Percentiles rank a stretch among this genome's conserved stretches.
These are phyloP conservation scores for Erythrophleum fordii DNA, from an alignment of 306 rosid genomes.

Conservation along the genomic window DNA sequence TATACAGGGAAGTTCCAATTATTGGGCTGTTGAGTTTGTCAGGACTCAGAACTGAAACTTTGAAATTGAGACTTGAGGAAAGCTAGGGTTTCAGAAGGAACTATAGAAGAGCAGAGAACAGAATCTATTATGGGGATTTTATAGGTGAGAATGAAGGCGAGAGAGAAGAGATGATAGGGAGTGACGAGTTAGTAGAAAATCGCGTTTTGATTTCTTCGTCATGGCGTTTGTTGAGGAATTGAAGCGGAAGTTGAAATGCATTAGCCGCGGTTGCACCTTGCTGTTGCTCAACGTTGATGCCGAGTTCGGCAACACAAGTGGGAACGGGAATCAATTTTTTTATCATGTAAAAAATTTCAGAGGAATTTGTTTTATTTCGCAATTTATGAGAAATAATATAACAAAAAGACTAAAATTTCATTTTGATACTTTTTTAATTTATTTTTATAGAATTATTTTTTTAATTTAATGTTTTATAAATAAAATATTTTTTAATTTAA, in stretches of 20 bases:
- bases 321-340: not conserved
- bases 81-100: constrained; percentile 42
- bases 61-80: not conserved
- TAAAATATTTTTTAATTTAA: too few relatives aligned
- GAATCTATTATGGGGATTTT: not conserved
- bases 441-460: too few relatives aligned
- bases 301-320: not conserved
- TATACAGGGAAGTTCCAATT: not conserved
- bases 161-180: not conserved
- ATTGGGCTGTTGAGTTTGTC: not conserved
- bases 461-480: too few relatives aligned
- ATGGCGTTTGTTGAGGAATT: not conserved
- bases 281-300: not conserved
- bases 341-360: not conserved
- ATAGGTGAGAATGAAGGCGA: not conserved
- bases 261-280: not conserved
- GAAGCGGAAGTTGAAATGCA: not conserved
- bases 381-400: too few relatives aligned
- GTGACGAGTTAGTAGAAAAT: not conserved
- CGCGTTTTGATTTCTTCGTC: not conserved
- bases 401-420: too few relatives aligned
- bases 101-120: not conserved
- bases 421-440: too few relatives aligned
- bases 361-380: too few relatives aligned
- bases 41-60: not conserved